Evolutionary conservation across 1,284 basidiomycete species (phyloP), one percentile per base, ranked within the genome.

Genomic region (Phlebopus sp.): DNA sequence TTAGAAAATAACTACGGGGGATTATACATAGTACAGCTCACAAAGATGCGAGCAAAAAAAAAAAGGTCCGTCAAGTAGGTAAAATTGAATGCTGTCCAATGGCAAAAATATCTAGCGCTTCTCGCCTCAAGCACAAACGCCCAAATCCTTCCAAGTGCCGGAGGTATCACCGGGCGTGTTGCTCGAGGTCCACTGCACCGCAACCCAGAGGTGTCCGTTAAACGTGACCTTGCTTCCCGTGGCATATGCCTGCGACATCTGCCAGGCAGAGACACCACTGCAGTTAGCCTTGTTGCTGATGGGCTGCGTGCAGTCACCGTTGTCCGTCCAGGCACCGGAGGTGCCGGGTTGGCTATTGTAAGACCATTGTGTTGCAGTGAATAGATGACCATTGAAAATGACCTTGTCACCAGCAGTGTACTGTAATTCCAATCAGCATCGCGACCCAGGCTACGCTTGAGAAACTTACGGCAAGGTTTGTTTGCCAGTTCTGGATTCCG

Each of bases 121-220:
- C 10, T n/a, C 18, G 2, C 18, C 3, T 19, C n/a, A 32, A 9
- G 37, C 23, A 18, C 49, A 50, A 21, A 15, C 47, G 2, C 47
- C 47, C 15, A 34, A n/a, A 17, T 49, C 25, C n/a, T 40, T 49
- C 49, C 49, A 50, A 31, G 47, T 37, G 10, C 49, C 49, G 2
- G 49, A 49, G 4, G 35, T 15, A 5, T 49, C 49, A 6, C 47
- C 49, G 9, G 49, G 49, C 4, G 15, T 6, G 32, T 50, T 49
- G 10, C 37, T 49, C n/a, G 8, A 1, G 9, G 47, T 49, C 49
- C 49, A 50, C 29, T 49, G 38, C 9, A 29, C 27, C 9, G 49
- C 39, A 10, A n/a, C 18, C 49, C 49, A 50, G 4, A 50, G 37
- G 8, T 36, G 30, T 1, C 19, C 37, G 11, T 48, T 48, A 2